Evolutionary conservation across 768 basidiomycete species (phyloP).

Genomic region (Glaciozyma martinii): DNA sequence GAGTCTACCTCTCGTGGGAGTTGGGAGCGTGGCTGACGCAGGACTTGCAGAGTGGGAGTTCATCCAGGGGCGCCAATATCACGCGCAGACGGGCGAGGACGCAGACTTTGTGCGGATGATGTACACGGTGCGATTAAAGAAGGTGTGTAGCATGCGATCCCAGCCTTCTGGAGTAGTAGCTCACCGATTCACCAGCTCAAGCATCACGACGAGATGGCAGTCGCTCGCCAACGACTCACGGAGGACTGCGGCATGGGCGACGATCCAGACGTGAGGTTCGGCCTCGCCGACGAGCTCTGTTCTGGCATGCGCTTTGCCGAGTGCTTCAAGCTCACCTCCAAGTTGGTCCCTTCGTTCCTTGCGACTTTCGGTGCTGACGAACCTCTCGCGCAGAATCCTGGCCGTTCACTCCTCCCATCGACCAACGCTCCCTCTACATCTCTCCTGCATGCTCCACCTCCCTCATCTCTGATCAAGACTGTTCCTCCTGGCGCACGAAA

Average conservation of each 20-base stretch:
- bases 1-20: conserved; percentile 8
- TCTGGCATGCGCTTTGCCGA: conserved; percentile 85
- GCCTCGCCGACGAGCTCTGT: conserved; percentile 83
- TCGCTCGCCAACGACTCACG: conserved; percentile 67
- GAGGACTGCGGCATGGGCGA: conserved; percentile 75
- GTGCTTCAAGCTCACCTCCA: conserved; percentile 76
- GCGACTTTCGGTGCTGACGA: background rate
- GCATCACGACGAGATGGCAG: conserved; percentile 68
- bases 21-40: background rate
- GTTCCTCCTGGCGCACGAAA: conserved; percentile 91
- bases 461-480: conserved; percentile 82
- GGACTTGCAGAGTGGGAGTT: conserved; percentile 73
- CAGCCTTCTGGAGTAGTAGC: background rate
- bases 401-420: conserved; percentile 75
- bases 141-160: conserved; percentile 42
- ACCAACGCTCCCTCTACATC: conserved; percentile 82
- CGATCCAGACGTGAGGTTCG: conserved; percentile 85
- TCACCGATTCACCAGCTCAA: conserved; percentile 48
- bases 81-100: conserved; percentile 74
- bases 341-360: conserved; percentile 44
- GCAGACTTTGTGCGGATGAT: conserved; percentile 86
- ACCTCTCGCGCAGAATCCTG: conserved; percentile 57
- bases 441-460: conserved; percentile 97
- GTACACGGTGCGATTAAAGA: conserved; percentile 81
- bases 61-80: conserved; percentile 70